A percentile compares a stretch with the other conserved stretches of the same genome.
phyloP scores from a whole-genome alignment of 192 early-diverging fungal species.

The Coemansia sp. region DNA sequence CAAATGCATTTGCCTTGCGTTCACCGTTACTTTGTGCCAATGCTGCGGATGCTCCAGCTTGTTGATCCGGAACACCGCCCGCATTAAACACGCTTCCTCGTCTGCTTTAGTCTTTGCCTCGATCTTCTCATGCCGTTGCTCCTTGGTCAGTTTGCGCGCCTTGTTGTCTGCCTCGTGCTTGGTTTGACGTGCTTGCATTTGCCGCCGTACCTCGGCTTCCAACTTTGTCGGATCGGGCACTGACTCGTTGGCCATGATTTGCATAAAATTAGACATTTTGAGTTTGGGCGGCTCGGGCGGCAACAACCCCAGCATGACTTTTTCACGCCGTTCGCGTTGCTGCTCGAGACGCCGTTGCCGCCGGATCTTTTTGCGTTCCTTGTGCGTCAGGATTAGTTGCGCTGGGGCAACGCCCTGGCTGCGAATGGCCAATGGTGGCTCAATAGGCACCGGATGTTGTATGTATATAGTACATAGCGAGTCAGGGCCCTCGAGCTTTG shows the following conservation, averaged over 20 bases:
- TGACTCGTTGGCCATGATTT: slow-evolving; percentile 90
- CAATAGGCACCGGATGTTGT: slow-evolving; percentile 35
- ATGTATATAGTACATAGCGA: slow-evolving; percentile 53
- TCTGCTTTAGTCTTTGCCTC: slow-evolving; percentile 73
- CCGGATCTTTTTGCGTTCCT: slow-evolving; percentile 91
- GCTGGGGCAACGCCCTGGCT: slow-evolving; percentile 20
- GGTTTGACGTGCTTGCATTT: slow-evolving; percentile 76
- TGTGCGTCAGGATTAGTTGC: slow-evolving; percentile 40
- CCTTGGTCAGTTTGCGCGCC: slow-evolving; percentile 83
- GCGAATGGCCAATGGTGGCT: slow-evolving; percentile 33
- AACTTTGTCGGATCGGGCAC: slow-evolving; percentile 92
- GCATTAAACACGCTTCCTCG: slow-evolving; percentile 65
- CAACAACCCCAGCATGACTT: slow-evolving; percentile 87
- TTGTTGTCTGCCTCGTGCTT: slow-evolving; percentile 84
- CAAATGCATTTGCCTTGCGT: slow-evolving; percentile 82
- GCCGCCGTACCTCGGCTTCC: slow-evolving; percentile 87
- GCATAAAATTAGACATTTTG: slow-evolving; percentile 91
- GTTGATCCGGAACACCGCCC: slow-evolving; percentile 75
- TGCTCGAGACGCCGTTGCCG: slow-evolving; percentile 81
- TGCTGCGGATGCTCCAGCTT: slow-evolving; percentile 80
- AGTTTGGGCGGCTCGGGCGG: slow-evolving; percentile 92
- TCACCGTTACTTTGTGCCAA: slow-evolving; percentile 85
- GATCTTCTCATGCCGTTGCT: slow-evolving; percentile 78
- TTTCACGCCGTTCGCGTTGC: slow-evolving; percentile 92
- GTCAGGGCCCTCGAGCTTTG: slow-evolving; percentile 55